Conservation (phyloP, 2,329 filamentous ascomycete genomes). For the Fusarium sp. region DNA sequence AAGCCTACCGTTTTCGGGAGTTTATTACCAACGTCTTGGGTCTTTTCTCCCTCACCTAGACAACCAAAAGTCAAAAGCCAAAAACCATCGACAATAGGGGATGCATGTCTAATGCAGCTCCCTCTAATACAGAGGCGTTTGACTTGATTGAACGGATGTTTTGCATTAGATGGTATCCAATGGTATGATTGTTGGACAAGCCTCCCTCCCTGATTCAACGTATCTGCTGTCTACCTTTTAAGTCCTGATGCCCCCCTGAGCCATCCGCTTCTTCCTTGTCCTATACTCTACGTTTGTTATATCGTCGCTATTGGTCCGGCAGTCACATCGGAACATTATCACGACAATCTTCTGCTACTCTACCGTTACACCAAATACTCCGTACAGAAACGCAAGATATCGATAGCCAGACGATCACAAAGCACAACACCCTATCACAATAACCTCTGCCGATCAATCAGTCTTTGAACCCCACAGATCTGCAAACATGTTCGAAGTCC, state of each 20-base stretch:
- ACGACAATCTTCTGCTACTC: slow-evolving; percentile 4
- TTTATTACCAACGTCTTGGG: slow-evolving; percentile 13
- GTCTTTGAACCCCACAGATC: slow-evolving; percentile 21
- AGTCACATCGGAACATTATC: slow-evolving; percentile 20
- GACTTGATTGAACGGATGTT: slow-evolving; percentile 20
- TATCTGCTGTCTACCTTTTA: slow-evolving; percentile 11
- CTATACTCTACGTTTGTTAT: slow-evolving; percentile 21
- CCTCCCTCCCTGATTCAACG: slow-evolving; percentile 26
- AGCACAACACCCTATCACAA: slow-evolving; percentile 24
- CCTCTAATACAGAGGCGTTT: slow-evolving; percentile 34
- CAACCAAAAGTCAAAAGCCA: background rate
- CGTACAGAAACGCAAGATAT: slow-evolving; percentile 1
- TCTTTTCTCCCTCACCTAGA: background rate
- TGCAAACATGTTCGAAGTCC: slow-evolving; percentile 47
- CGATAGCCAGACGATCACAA: background rate
- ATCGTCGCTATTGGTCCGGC: slow-evolving; percentile 11
- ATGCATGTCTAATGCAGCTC: slow-evolving; percentile 33
- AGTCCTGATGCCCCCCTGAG: slow-evolving; percentile 12
- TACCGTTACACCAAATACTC: background rate
- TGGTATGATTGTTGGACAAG: slow-evolving; percentile 4
- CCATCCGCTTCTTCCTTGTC: slow-evolving; percentile 27
- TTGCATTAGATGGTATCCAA: slow-evolving; percentile 16
- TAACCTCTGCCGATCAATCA: slow-evolving; percentile 16
- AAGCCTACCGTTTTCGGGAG: slow-evolving; percentile 12
- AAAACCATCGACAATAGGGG: background rate